Conservation (phyloP, 1,284 basidiomycete genomes). For the Xanthoconium separans region DNA sequence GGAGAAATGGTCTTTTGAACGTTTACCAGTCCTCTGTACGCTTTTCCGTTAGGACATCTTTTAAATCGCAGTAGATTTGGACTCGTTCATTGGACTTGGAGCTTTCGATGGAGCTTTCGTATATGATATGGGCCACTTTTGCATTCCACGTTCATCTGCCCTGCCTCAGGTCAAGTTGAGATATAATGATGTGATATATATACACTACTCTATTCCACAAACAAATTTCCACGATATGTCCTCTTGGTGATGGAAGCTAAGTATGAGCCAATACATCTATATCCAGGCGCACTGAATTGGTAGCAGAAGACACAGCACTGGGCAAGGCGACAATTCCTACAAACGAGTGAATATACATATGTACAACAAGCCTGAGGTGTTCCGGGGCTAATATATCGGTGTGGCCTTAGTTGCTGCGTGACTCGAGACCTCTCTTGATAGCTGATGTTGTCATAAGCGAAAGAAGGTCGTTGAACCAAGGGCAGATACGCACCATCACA, state of each 20-base stretch:
- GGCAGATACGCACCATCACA: constrained; percentile 65
- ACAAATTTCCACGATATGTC: not conserved
- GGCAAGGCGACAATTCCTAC: constrained; percentile 9
- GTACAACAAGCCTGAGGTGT: constrained; percentile 8
- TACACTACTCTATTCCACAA: constrained; percentile 26
- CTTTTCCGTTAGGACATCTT: constrained; percentile 20
- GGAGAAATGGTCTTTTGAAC: constrained; percentile 14
- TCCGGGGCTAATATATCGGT: constrained; percentile 3
- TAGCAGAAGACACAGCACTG: constrained; percentile 2
- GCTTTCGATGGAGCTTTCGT: constrained; percentile 16
- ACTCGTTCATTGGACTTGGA: constrained; percentile 24
- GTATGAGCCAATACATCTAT: not conserved
- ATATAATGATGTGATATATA: constrained; percentile 32
- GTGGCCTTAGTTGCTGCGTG: constrained; percentile 31
- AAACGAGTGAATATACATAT: constrained; percentile 22
- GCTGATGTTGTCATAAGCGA: constrained; percentile 36
- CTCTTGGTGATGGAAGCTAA: constrained; percentile 5
- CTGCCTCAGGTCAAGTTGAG: constrained; percentile 17
- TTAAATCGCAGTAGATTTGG: constrained; percentile 27
- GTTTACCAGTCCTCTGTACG: constrained; percentile 14
- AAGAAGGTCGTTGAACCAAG: not conserved
- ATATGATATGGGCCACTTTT: constrained; percentile 21
- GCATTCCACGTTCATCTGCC: constrained; percentile 11
- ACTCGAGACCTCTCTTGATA: constrained; percentile 56
- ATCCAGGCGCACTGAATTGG: not conserved